A percentile compares a stretch with the other conserved stretches of the same genome.
Conservation (phyloP, 352 stramenopile genomes). For the Globisporangium radiosum region DNA sequence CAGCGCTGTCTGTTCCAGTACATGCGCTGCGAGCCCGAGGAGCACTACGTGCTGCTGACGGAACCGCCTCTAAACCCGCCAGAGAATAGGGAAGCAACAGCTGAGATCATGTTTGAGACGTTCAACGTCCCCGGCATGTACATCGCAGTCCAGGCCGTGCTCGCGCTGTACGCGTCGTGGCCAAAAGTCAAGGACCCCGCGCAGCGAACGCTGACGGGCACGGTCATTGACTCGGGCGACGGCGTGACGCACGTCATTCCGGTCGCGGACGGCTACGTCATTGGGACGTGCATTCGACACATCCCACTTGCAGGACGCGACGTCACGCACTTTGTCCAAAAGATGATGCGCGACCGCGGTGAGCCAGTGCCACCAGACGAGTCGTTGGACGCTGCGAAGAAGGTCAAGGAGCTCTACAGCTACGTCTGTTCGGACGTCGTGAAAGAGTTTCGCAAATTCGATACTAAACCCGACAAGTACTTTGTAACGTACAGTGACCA, state of each 20-base stretch:
- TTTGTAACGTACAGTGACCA: constrained; percentile 86
- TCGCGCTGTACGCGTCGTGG: constrained; percentile 93
- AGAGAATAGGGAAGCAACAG: constrained; percentile 93
- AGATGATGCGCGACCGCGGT: constrained; percentile 88
- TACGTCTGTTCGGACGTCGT: constrained; percentile 94
- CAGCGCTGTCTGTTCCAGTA: constrained; percentile 92
- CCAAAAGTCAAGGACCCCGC: constrained; percentile 83
- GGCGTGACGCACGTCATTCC: constrained; percentile 94
- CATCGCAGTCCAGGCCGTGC: constrained; percentile 93
- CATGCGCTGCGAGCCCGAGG: constrained; percentile 90
- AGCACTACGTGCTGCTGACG: constrained; percentile 91
- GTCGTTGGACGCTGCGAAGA: constrained; percentile 87
- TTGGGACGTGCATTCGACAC: constrained; percentile 92
- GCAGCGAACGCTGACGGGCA: constrained; percentile 90
- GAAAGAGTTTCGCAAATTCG: constrained; percentile 96
- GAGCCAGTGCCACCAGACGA: constrained; percentile 90
- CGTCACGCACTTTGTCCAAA: constrained; percentile 95
- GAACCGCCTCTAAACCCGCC: constrained; percentile 92
- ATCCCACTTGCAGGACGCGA: constrained; percentile 92
- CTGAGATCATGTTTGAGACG: constrained; percentile 96
- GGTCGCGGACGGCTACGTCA: constrained; percentile 94
- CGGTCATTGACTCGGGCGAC: constrained; percentile 93
- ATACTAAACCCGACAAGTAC: constrained; percentile 89
- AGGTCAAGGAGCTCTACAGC: constrained; percentile 93
- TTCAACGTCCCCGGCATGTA: constrained; percentile 94